phyloP scores from a whole-genome alignment of 148 eudicot genomes.

The Spergularia marina region DNA sequence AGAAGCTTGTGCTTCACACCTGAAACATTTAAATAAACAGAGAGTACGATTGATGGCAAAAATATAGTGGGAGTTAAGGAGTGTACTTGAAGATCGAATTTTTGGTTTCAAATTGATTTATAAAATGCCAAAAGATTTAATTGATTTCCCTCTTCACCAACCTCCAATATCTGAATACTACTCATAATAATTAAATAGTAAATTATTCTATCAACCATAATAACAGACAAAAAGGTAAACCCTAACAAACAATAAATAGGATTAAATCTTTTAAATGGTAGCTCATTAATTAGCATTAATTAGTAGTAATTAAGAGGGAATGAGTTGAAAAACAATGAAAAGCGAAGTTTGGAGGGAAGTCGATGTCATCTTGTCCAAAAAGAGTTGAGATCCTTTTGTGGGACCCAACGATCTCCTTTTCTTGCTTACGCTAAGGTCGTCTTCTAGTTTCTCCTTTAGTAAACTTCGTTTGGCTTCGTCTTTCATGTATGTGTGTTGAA shows the following conservation, averaged over 20 bases:
- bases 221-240: constrained; percentile 13
- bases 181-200: not conserved
- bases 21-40: not conserved
- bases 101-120: constrained; percentile 15
- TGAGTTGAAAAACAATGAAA: constrained; percentile 10
- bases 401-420: constrained; percentile 33
- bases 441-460: not conserved
- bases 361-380: constrained; percentile 15
- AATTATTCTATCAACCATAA: constrained; percentile 6
- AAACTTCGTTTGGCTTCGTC: not conserved
- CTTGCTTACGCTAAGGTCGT: constrained; percentile 29
- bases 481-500: no score
- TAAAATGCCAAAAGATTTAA: constrained; percentile 14
- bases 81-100: constrained; percentile 26
- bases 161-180: constrained; percentile 17
- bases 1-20: constrained; percentile 42
- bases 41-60: not conserved
- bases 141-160: constrained; percentile 23
- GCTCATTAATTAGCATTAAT: constrained; percentile 28
- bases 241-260: not conserved
- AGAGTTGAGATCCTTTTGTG: constrained; percentile 23
- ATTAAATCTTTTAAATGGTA: constrained; percentile 18
- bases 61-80: constrained; percentile 14
- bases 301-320: not conserved
- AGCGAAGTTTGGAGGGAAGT: constrained; percentile 24